Conservation (phyloP, 805 yeast genomes). For the Hanseniaspora nectarophila region DNA sequence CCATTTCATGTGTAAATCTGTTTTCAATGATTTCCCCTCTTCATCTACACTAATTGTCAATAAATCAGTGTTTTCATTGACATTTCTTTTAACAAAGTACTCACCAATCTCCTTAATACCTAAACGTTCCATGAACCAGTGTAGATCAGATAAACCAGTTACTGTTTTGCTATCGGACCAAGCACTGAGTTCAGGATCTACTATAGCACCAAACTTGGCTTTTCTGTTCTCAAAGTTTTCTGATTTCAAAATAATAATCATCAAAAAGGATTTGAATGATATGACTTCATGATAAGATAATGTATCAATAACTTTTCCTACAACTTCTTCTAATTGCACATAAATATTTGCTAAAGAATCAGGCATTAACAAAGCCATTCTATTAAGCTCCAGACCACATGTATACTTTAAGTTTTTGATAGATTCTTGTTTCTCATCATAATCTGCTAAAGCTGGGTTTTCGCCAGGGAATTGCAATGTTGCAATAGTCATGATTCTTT, state of each 20-base stretch:
- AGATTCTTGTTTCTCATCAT: constrained; percentile 66
- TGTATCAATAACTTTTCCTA: constrained; percentile 58
- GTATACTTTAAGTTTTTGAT: constrained; percentile 79
- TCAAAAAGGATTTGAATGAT: constrained; percentile 79
- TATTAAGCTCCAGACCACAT: constrained; percentile 87
- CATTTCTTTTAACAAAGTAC: constrained; percentile 73
- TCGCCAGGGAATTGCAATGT: constrained; percentile 64
- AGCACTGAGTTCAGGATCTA: constrained; percentile 81
- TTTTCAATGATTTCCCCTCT: constrained; percentile 63
- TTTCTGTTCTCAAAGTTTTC: constrained; percentile 52
- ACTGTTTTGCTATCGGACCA: constrained; percentile 91
- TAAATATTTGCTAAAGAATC: constrained; percentile 72
- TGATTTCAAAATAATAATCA: constrained; percentile 84
- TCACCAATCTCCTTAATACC: constrained; percentile 90
- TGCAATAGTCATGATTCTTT: constrained; percentile 69
- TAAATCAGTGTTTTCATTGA: constrained; percentile 63
- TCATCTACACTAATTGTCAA: constrained; percentile 80
- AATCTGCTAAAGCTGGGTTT: constrained; percentile 34
- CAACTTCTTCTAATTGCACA: constrained; percentile 69
- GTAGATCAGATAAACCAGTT: constrained; percentile 76
- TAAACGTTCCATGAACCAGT: constrained; percentile 96
- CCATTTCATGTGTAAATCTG: constrained; percentile 80
- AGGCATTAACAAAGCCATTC: constrained; percentile 92
- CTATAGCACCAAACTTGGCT: constrained; percentile 71
- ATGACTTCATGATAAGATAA: constrained; percentile 85